A percentile compares a stretch with the other conserved stretches of the same genome.
Conservation (phyloP, 139 green algal species). For the Ettlia oleoabundans region DNA sequence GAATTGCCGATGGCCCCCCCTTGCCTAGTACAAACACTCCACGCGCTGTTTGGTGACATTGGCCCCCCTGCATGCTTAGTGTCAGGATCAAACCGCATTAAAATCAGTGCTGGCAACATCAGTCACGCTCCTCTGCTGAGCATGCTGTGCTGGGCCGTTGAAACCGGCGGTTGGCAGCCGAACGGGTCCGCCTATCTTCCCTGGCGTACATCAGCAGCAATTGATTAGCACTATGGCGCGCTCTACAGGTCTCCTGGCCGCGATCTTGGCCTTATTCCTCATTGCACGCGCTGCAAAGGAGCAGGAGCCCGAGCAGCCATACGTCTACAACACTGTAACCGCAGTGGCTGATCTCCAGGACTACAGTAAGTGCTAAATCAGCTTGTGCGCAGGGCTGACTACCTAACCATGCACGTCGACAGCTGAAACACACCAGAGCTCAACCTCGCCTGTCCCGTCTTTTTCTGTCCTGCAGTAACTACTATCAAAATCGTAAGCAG, state of each 20-base stretch:
- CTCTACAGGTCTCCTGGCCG: neutral
- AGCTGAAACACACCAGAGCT: neutral
- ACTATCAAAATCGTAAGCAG: constrained; percentile 4
- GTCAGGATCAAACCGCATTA: too few relatives aligned
- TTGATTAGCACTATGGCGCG: neutral
- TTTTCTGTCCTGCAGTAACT: neutral
- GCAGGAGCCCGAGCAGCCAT: neutral
- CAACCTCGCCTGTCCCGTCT: neutral
- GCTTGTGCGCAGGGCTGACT: too few relatives aligned
- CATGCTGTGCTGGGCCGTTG: neutral
- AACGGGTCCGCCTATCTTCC: neutral
- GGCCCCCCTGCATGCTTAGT: too few relatives aligned
- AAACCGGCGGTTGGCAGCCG: neutral
- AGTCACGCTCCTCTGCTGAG: too few relatives aligned
- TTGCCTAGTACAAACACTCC: too few relatives aligned
- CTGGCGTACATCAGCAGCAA: neutral
- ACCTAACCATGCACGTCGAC: neutral
- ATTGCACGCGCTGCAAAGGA: too few relatives aligned
- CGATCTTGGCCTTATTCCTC: neutral
- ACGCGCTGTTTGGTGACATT: too few relatives aligned
- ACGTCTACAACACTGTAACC: neutral
- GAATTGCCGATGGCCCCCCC: too few relatives aligned
- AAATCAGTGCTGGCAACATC: too few relatives aligned
- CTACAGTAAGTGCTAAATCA: neutral
- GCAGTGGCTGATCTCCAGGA: neutral